Base-by-base conservation (phyloP, 371 early-diverging fungal genomes). In the Haplosporangium sp. region DNA sequence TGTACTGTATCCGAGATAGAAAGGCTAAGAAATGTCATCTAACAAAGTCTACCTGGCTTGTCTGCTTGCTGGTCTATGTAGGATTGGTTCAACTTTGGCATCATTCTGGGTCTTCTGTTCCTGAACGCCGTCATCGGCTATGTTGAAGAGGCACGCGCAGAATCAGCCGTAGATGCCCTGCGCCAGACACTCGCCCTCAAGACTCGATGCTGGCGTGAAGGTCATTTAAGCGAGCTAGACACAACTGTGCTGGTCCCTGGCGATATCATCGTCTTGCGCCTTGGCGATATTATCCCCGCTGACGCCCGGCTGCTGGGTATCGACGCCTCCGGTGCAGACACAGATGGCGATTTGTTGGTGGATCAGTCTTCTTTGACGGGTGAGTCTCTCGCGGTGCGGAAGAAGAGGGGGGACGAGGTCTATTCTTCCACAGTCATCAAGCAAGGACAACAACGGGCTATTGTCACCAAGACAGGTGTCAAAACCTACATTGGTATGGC, bases 361-460 rank as follows among this genome's bases (percentile, higher is more conserved):
- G 99, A 98, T 83, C 97, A 98, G 80, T 92, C 98, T 5, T 91
- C 96, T n/a, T 83, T 98, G 29, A 98, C 98, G 13, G 99, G 94
- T 50, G 99, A 98, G 84, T 95, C 96, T 8, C 82, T 96, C 43
- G 91, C 96, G 2, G 93, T 91, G 14, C 45, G 81, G 52, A 96
- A 96, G 85, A 86, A 85, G 66, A 92, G 92, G 65, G 94, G 92
- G 37, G 84, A 86, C 55, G 92, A 93, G 16, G 92, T 94, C 13
- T 97, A 92, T 83, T 95, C 96, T 18, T 95, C 95, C 13, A 93
- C 95, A 9, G 89, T 94, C 43, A 90, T 95, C 66, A 95, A 95
- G 83, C 95, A 94, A 76, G 97, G 97, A 5, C 95, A 95, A 70
- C 94, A 93, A 87, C 81, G 92, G 57, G 95, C 91, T 40, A 90